Evolutionary conservation across 768 basidiomycete species (phyloP).

Genomic region (Tricholoma matsutake): DNA sequence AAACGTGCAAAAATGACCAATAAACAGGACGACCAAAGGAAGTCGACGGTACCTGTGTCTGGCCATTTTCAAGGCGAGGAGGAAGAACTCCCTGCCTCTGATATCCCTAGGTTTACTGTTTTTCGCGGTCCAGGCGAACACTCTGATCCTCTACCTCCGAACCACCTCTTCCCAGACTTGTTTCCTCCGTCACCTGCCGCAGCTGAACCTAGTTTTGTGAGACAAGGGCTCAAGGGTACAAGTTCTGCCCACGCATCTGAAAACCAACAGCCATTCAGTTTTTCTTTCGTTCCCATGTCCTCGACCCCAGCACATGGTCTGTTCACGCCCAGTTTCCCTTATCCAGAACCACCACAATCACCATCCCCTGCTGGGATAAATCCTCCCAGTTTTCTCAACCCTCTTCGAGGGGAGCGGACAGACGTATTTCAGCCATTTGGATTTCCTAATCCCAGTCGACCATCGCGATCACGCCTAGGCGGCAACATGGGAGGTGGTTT

Average conservation of each 20-base stretch:
- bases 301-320: slow-evolving; percentile 48
- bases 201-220: slow-evolving; percentile 13
- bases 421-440: slow-evolving; percentile 48
- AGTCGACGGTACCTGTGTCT: neutral
- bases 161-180: slow-evolving; percentile 48
- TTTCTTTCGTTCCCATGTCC: slow-evolving; percentile 48
- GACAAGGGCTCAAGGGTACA: slow-evolving; percentile 27
- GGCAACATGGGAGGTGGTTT: slow-evolving; percentile 28
- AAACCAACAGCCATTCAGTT: slow-evolving; percentile 53
- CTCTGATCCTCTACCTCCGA: slow-evolving; percentile 44
- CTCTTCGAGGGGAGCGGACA: slow-evolving; percentile 31
- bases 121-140: slow-evolving; percentile 42
- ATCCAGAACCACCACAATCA: slow-evolving; percentile 56
- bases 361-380: slow-evolving; percentile 47
- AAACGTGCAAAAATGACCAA: slow-evolving; percentile 47
- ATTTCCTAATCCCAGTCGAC: slow-evolving; percentile 38
- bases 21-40: slow-evolving; percentile 10
- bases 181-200: slow-evolving; percentile 42
- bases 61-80: slow-evolving; percentile 10
- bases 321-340: slow-evolving; percentile 45
- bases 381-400: slow-evolving; percentile 19
- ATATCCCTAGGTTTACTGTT: slow-evolving; percentile 43
- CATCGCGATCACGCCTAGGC: slow-evolving; percentile 37
- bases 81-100: slow-evolving; percentile 18
- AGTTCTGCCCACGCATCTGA: slow-evolving; percentile 49